Base-by-base conservation (phyloP, 2,329 filamentous ascomycete species). In the Claviceps africana region DNA sequence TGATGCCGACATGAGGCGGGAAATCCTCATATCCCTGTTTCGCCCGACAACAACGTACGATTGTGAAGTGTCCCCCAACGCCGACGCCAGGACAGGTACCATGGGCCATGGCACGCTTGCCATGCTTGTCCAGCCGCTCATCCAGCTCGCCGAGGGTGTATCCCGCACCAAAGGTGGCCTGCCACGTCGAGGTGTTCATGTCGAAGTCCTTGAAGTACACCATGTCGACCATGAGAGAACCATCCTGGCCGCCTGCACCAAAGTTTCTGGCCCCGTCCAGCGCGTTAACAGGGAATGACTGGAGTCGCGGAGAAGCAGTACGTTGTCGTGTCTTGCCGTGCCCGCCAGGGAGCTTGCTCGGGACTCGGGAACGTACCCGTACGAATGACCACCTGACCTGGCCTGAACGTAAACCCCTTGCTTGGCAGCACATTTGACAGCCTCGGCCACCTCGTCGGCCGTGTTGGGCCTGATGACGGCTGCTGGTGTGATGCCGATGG, bases 301-400 rank as follows among this genome's bases (percentile, higher is more conserved):
- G 15, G 13, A 44, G 6, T n/a, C 35, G 9, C 1, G 15, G 2
- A 5, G 6, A 43, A 19, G 10, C 5, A 35, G 31, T 8, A 2
- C 5, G 33, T 13, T 13, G 33, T 11, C 3, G 5, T 33, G 22
- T 22, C 11, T 28, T 30, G 2, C 6, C 48, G 3, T 40, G 25
- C 1, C 13, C 13, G 15, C 42, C 8, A 25, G 17, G 22, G 0
- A 44, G 8, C 7, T 15, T 21, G 28, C 21, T 9, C 7, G 21
- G 21, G 15, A 25, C 25, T 25, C 25, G 25, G 25, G 8, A n/a
- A 55, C 72, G 58, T 62, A 77, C 75, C 70, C 80, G 56, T 81
- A 85, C 0, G 79, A 83, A 59, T 85, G 82, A 0, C 82, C 82
- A 4, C 81, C 82, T 1, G 78, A 81, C 56, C 73, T 77, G 22